Percentiles rank a stretch among this genome's conserved stretches.
Evolutionary conservation across 306 rosid species (phyloP).

Genomic region (Rosa chinensis): DNA sequence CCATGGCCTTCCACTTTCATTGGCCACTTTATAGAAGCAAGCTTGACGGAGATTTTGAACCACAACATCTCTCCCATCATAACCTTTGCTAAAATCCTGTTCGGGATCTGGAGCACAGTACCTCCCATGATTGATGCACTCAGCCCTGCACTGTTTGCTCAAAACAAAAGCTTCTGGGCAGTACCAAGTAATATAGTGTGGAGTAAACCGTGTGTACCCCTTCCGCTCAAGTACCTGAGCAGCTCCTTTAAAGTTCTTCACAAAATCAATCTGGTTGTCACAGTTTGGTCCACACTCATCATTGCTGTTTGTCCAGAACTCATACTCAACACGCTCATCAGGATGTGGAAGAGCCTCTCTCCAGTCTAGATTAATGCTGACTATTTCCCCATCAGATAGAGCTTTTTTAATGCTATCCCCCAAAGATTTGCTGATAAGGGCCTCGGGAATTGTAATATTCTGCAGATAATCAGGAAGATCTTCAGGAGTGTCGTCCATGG

Average conservation of each 20-base stretch:
- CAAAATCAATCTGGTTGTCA: conserved; percentile 74
- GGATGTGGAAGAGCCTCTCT: conserved; percentile 98
- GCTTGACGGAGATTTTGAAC: conserved; percentile 92
- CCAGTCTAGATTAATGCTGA: conserved; percentile 89
- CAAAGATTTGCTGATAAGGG: conserved; percentile 75
- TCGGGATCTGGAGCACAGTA: conserved; percentile 99
- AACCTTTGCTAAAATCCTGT: conserved; percentile 85
- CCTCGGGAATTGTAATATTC: conserved; percentile 78
- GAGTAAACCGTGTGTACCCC: conserved; percentile 83
- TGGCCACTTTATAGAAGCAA: conserved; percentile 85
- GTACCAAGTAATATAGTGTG: conserved; percentile 92
- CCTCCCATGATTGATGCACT: conserved; percentile 86
- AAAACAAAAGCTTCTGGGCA: conserved; percentile 78
- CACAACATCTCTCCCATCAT: conserved; percentile 94
- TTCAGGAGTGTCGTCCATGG: conserved; percentile 72
- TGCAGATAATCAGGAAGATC: conserved; percentile 56
- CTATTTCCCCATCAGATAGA: conserved; percentile 61
- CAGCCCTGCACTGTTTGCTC: conserved; percentile 87
- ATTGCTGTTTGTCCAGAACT: conserved; percentile 94
- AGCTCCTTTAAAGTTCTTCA: conserved; percentile 73
- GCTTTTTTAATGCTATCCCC: conserved; percentile 78
- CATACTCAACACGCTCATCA: conserved; percentile 93
- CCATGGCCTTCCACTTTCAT: conserved; percentile 95
- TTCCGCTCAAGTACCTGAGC: conserved; percentile 89
- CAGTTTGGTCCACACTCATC: conserved; percentile 95